Base-by-base conservation (phyloP, 768 basidiomycete genomes). In the Pleurotus eryngii region DNA sequence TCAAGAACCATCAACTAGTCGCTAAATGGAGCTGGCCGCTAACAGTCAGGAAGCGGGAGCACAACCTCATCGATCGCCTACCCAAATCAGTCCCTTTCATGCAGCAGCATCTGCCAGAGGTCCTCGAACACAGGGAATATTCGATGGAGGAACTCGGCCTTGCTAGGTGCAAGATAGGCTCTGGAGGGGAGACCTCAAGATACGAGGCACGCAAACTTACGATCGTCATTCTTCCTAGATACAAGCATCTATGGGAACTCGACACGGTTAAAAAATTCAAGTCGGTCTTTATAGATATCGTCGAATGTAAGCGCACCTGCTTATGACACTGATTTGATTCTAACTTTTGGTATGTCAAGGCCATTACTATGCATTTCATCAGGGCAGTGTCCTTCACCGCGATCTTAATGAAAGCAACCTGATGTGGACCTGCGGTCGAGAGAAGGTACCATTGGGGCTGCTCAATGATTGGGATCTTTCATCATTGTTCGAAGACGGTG, bases 321-420 rank as follows among this genome's bases (percentile, higher is more conserved):
- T 26, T 15, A 12, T 42, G 2, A 22, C 18, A 17, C 35, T 22
- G 2, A 11, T 20, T n/a, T 5, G n/a, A n/a, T 5, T 15, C 12
- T 9, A 2, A n/a, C 22, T 27, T 8, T 15, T 15, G 17, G 0
- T 27, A 12, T 4, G 2, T 17, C 5, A 48, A 72, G 68, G 65
- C 45, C 67, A 70, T 59, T 64, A 55, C 27, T 12, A 56, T 15
- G 64, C 71, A 26, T 71, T 71, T 69, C 45, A 42, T 15, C 14
- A 46, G 11, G 62, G 61, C 7, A 5, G 42, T 4, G 56, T 74
- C 6, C 27, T 60, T 26, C 72, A 75, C 30, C 57, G 63, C 3
- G 70, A 74, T 49, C 68, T 72, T 37, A 73, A 68, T 57, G 49
- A 65, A 2, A 49, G 42, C 11, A 74, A 74, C 56, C 50, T 72